Percentiles rank a stretch among this genome's conserved stretches.
Conservation (phyloP, 2,329 filamentous ascomycete species). For the Aspergillus novoparasiticus region DNA sequence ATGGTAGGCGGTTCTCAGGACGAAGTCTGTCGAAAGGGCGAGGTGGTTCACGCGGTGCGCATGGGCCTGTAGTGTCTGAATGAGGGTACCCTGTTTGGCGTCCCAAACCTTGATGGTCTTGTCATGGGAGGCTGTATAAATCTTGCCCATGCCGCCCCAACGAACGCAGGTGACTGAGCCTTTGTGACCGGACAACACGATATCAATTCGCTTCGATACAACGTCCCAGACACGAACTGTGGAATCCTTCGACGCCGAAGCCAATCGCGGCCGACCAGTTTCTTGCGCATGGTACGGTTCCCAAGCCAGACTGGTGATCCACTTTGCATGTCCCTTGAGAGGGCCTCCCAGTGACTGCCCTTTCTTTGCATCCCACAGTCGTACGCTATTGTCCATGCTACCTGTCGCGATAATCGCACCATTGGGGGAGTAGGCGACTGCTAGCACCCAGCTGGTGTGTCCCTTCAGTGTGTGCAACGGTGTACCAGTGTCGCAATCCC, state of each 20-base stretch:
- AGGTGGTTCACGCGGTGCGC: conserved; percentile 96
- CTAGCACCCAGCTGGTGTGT: conserved; percentile 87
- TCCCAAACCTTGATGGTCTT: conserved; percentile 94
- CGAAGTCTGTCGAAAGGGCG: conserved; percentile 89
- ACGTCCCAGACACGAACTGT: conserved; percentile 87
- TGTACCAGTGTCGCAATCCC: conserved; percentile 93
- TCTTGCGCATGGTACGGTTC: conserved; percentile 87
- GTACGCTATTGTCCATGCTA: conserved; percentile 89
- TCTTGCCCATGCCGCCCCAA: conserved; percentile 87
- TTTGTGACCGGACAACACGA: conserved; percentile 85
- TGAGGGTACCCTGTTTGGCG: conserved; percentile 72
- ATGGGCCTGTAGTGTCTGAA: conserved; percentile 78
- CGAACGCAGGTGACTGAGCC: conserved; percentile 85
- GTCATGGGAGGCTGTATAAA: conserved; percentile 87
- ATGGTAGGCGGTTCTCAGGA: conserved; percentile 79
- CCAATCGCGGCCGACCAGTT: conserved; percentile 73
- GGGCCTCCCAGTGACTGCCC: conserved; percentile 72
- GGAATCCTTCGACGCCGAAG: conserved; percentile 85
- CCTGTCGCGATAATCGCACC: conserved; percentile 80
- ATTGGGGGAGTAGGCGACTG: conserved; percentile 84
- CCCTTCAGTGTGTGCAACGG: conserved; percentile 83
- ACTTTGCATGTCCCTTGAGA: conserved; percentile 85
- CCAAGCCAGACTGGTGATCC: conserved; percentile 86
- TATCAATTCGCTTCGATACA: conserved; percentile 75
- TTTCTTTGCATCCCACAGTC: conserved; percentile 83